These are phyloP conservation scores for Salix brachista DNA, from an alignment of 345 rosid species.

Conservation along the genomic window DNA sequence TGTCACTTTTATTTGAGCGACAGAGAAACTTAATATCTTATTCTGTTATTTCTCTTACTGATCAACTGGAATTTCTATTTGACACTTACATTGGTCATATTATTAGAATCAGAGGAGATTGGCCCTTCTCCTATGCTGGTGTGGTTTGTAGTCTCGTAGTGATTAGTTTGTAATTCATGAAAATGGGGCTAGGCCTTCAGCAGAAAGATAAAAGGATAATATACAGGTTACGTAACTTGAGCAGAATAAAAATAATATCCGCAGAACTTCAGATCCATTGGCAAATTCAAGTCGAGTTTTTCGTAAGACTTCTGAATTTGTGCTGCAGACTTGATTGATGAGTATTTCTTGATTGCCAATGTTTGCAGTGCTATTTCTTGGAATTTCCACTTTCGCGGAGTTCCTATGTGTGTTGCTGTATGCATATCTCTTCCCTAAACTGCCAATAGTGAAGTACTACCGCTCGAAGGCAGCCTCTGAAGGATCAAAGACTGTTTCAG, in stretches of 20 bases:
- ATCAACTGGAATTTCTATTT: background rate
- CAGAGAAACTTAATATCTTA: background rate
- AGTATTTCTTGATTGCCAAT: background rate
- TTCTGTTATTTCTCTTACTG: background rate
- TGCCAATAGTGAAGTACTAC: constrained; percentile 76
- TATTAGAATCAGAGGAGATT: background rate
- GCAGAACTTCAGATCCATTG: background rate
- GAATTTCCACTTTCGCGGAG: constrained; percentile 63
- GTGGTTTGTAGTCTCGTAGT: background rate
- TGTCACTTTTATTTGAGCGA: constrained; percentile 17
- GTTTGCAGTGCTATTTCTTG: constrained; percentile 68
- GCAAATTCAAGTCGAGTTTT: no score
- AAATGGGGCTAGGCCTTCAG: background rate
- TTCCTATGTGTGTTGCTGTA: constrained; percentile 62
- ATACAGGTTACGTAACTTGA: no score
- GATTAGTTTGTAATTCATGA: background rate
- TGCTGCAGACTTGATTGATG: background rate
- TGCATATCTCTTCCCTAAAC: constrained; percentile 58
- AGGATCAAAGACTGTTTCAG: constrained; percentile 79
- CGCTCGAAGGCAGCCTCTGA: constrained; percentile 78
- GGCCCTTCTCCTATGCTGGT: background rate
- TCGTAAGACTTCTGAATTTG: background rate
- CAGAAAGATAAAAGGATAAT: background rate
- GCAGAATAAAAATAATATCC: background rate
- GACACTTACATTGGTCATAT: background rate